Evolutionary conservation across 208 protist species (phyloP).

Genomic region (Entamoeba invadens): DNA sequence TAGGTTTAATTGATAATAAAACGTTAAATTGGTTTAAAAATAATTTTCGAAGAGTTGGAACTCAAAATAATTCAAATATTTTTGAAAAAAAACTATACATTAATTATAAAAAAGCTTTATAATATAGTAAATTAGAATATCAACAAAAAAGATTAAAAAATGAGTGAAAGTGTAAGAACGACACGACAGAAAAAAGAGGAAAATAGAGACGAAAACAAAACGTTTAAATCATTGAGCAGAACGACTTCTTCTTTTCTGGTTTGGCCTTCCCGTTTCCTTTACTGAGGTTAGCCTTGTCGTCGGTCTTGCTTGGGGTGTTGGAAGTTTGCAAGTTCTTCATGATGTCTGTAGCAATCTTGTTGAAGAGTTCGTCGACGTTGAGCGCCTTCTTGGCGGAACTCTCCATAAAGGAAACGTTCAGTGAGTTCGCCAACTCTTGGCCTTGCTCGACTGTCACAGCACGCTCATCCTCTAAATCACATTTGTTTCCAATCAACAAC

Average conservation of each 20-base stretch:
- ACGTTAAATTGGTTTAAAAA: too few relatives aligned
- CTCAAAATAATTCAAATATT: too few relatives aligned
- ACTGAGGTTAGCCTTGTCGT: neutral
- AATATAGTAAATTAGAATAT: too few relatives aligned
- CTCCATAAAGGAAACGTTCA: slow-evolving; percentile 38
- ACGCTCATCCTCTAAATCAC: slow-evolving; percentile 21
- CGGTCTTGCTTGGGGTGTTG: neutral
- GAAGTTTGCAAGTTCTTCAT: neutral
- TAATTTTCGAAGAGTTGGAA: too few relatives aligned
- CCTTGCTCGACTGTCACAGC: slow-evolving; percentile 31
- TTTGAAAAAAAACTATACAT: too few relatives aligned
- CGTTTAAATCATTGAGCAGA: too few relatives aligned
- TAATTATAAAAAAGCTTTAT: too few relatives aligned
- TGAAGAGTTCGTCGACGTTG: slow-evolving; percentile 44
- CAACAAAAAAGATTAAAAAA: too few relatives aligned
- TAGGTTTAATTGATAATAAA: too few relatives aligned
- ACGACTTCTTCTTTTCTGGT: neutral
- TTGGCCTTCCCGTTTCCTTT: neutral
- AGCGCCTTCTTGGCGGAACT: slow-evolving; percentile 39
- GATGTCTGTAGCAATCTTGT: neutral
- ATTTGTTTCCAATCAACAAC: slow-evolving; percentile 37
- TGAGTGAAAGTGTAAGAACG: too few relatives aligned
- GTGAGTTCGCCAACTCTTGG: slow-evolving; percentile 29
- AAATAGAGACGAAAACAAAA: too few relatives aligned
- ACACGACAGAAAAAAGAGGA: too few relatives aligned